These are phyloP conservation scores for Fusarium buharicum DNA, from an alignment of 2,329 filamentous ascomycete species.

Conservation along the genomic window DNA sequence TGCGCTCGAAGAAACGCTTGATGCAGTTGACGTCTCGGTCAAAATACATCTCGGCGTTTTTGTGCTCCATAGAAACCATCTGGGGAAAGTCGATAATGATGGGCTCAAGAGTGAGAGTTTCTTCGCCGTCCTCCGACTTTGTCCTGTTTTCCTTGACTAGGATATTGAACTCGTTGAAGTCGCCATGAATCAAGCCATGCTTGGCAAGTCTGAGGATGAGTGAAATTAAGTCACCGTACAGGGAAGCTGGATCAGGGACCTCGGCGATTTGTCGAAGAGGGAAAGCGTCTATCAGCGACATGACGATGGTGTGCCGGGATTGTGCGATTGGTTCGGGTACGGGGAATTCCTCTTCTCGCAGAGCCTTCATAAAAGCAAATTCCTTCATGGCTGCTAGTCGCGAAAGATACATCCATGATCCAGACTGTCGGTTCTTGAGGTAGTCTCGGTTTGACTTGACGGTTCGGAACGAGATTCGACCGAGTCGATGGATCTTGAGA, in stretches of 20 bases:
- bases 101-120: conserved; percentile 70
- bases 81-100: conserved; percentile 98
- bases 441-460: conserved; percentile 98
- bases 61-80: conserved; percentile 95
- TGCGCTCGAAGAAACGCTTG: conserved; percentile 90
- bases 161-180: conserved; percentile 99
- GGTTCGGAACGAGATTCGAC: conserved; percentile 94
- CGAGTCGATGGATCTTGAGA: conserved; percentile 94
- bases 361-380: conserved; percentile 90
- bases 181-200: conserved; percentile 92
- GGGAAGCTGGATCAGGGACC: conserved; percentile 82
- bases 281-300: conserved; percentile 92
- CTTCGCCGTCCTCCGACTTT: conserved; percentile 53
- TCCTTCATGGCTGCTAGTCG: conserved; percentile 93
- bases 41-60: conserved; percentile 96
- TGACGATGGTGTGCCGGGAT: conserved; percentile 94
- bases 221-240: conserved; percentile 91
- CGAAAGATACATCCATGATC: conserved; percentile 98
- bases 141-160: conserved; percentile 80
- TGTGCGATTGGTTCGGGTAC: conserved; percentile 90
- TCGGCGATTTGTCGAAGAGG: conserved; percentile 88
- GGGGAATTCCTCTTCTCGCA: conserved; percentile 84
- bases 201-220: conserved; percentile 86
- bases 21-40: conserved; percentile 95
- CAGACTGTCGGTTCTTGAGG: conserved; percentile 79